phyloP scores from a whole-genome alignment of 2,329 filamentous ascomycete species.

The Stagonosporopsis tanaceti region DNA sequence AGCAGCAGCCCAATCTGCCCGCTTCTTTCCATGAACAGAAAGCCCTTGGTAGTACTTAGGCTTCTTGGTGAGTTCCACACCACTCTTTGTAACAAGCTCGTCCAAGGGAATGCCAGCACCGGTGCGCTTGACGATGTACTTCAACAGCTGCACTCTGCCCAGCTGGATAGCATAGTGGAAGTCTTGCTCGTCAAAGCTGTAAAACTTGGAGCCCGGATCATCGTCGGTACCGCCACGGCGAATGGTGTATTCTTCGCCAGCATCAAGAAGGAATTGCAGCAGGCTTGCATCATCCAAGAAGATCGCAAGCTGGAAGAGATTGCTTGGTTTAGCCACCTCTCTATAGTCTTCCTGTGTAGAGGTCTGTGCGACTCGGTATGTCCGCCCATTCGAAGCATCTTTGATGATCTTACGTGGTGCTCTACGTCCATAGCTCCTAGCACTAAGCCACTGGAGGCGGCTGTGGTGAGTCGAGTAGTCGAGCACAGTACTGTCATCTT shows the following conservation, averaged over 20 bases:
- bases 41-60: conserved; percentile 76
- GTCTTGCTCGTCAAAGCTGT: conserved; percentile 24
- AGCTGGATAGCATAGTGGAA: conserved; percentile 52
- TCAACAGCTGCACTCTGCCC: conserved; percentile 65
- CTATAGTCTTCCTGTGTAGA: conserved; percentile 6
- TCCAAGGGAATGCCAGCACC: conserved; percentile 76
- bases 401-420: conserved; percentile 15
- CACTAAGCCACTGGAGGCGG: neutral
- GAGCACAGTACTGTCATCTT: neutral
- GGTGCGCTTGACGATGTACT: conserved; percentile 69
- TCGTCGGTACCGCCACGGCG: conserved; percentile 18
- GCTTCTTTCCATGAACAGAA: conserved; percentile 73
- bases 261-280: conserved; percentile 27
- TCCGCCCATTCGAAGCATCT: conserved; percentile 15
- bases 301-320: conserved; percentile 45
- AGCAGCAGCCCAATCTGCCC: conserved; percentile 70
- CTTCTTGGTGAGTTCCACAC: conserved; percentile 69
- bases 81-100: conserved; percentile 70
- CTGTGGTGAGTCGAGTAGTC: neutral
- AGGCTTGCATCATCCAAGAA: conserved; percentile 31
- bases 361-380: neutral
- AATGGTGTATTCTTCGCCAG: conserved; percentile 25
- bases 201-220: conserved; percentile 24
- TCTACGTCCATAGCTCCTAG: neutral
- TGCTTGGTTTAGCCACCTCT: conserved; percentile 13